phyloP scores from a whole-genome alignment of 2,329 filamentous ascomycete species.

The Colletotrichum filicis region DNA sequence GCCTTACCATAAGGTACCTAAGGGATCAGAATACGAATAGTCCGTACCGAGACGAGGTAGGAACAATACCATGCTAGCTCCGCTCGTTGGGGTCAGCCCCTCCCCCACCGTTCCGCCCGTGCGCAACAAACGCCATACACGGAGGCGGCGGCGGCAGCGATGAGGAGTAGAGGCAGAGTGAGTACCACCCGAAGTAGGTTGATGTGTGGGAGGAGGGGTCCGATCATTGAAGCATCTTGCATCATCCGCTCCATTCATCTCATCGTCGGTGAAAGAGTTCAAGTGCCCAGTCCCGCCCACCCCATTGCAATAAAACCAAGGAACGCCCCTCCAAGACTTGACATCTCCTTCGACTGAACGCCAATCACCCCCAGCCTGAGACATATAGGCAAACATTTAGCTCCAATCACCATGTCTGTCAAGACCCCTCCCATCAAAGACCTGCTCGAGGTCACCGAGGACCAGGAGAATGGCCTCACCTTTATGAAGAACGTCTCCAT shows the following conservation, averaged over 20 bases:
- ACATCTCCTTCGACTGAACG: background rate
- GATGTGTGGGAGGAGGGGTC: background rate
- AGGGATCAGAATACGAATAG: background rate
- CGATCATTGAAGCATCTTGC: slow-evolving; percentile 2
- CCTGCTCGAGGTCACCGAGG: slow-evolving; percentile 25
- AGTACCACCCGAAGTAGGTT: background rate
- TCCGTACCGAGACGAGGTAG: background rate
- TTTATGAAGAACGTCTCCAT: slow-evolving; percentile 49
- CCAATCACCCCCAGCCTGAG: background rate
- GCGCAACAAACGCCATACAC: slow-evolving; percentile 13
- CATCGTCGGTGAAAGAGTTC: background rate
- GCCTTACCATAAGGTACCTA: background rate
- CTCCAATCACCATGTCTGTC: slow-evolving; percentile 11
- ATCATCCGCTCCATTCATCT: background rate
- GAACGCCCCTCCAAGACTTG: background rate
- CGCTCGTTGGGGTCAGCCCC: slow-evolving; percentile 23
- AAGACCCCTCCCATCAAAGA: slow-evolving; percentile 31
- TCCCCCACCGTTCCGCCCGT: slow-evolving; percentile 31
- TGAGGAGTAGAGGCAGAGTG: background rate
- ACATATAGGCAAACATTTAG: background rate
- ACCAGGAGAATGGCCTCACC: slow-evolving; percentile 41
- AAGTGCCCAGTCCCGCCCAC: background rate
- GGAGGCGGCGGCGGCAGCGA: background rate
- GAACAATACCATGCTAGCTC: background rate
- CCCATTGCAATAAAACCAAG: slow-evolving; percentile 11